Evolutionary conservation across 164 flowering plant genomes (phyloP).

Genomic region (Tetracentron sinense): DNA sequence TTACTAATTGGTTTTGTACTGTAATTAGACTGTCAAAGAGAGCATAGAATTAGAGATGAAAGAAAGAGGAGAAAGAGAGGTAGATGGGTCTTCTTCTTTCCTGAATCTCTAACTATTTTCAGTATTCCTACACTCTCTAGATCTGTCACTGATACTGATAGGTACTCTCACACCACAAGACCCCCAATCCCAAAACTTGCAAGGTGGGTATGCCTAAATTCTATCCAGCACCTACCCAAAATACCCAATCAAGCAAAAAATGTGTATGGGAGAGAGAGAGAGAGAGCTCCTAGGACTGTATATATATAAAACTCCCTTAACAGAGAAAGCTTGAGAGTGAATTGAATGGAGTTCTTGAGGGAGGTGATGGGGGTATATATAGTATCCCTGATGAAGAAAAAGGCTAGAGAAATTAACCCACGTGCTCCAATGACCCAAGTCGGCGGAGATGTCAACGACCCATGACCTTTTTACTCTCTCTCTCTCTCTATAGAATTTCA

Average conservation of each 20-base stretch:
- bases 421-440: not conserved
- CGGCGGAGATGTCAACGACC: not conserved
- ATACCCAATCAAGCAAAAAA: not conserved
- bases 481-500: no score
- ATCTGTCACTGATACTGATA: not conserved
- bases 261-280: not conserved
- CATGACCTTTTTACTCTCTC: not conserved
- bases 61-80: not conserved
- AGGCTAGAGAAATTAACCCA: not conserved
- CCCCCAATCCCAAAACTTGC: conserved; percentile 4
- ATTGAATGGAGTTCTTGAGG: not conserved
- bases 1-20: not conserved
- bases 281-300: not conserved
- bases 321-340: not conserved
- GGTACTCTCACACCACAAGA: conserved; percentile 4
- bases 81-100: not conserved
- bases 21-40: not conserved
- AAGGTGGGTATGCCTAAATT: not conserved
- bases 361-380: not conserved
- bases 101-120: not conserved
- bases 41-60: not conserved
- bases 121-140: not conserved
- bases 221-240: not conserved
- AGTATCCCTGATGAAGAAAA: not conserved
- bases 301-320: no score